Conservation (phyloP, 495 filamentous ascomycete species). For the Aspergillus asperescens region DNA sequence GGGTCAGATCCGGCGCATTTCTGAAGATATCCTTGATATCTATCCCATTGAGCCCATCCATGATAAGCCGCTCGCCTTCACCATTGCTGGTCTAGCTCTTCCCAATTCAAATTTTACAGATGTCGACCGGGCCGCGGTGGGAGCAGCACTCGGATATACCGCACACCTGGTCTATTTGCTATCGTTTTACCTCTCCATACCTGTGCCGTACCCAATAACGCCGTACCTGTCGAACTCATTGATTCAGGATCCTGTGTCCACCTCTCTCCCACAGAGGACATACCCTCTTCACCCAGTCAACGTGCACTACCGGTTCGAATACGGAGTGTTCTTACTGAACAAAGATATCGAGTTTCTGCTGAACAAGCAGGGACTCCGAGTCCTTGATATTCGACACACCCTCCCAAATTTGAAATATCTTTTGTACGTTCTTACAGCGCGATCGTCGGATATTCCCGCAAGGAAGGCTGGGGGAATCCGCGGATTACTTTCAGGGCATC, state of each 20-base stretch:
- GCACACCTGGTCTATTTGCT: conserved; percentile 71
- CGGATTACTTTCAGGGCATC: conserved; percentile 45
- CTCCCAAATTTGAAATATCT: conserved; percentile 90
- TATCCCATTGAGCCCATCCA: conserved; percentile 71
- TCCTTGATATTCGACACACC: conserved; percentile 85
- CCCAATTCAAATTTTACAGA: conserved; percentile 72
- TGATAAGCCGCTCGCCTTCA: conserved; percentile 63
- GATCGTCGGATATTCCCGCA: conserved; percentile 68
- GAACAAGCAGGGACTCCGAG: conserved; percentile 62
- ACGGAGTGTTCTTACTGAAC: conserved; percentile 89
- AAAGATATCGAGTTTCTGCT: conserved; percentile 88
- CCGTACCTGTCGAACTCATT: conserved; percentile 66
- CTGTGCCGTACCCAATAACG: conserved; percentile 75
- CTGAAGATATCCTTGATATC: conserved; percentile 70
- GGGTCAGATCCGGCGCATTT: conserved; percentile 80
- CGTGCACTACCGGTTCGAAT: conserved; percentile 84
- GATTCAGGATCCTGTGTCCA: conserved; percentile 74
- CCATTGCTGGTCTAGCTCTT: conserved; percentile 65
- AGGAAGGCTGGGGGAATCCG: conserved; percentile 73
- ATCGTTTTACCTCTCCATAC: conserved; percentile 73
- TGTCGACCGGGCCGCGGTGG: conserved; percentile 59
- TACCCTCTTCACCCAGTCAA: conserved; percentile 78
- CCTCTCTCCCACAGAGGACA: conserved; percentile 58
- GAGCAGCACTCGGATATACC: conserved; percentile 78
- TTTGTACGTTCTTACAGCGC: conserved; percentile 78